A percentile compares a stretch with the other conserved stretches of the same genome.
Evolutionary conservation across 768 basidiomycete genomes (phyloP).

Genomic region (Xerocomus spinulosus): DNA sequence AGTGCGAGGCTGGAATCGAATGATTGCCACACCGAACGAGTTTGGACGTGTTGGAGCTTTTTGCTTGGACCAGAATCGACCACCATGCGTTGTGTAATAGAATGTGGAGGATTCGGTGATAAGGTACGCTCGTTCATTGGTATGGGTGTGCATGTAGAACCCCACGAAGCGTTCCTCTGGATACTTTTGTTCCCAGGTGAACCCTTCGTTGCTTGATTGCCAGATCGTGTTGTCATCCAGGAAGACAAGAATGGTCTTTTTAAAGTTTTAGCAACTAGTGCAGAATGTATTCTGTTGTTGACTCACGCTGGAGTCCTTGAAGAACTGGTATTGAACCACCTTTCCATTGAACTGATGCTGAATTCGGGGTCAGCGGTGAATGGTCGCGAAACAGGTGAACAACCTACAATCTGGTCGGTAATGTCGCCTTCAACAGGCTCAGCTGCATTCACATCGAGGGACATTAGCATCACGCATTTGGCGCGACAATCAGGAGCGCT

Average conservation of each 20-base stretch:
- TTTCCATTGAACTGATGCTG: constrained; percentile 63
- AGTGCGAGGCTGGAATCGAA: constrained; percentile 84
- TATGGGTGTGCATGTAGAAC: constrained; percentile 83
- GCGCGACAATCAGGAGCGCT: not conserved
- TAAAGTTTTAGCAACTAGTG: constrained; percentile 1
- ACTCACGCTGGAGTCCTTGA: constrained; percentile 69
- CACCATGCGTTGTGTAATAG: constrained; percentile 82
- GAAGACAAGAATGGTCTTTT: constrained; percentile 77
- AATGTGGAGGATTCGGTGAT: constrained; percentile 63
- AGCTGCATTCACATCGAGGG: constrained; percentile 39
- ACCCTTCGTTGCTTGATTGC: constrained; percentile 96
- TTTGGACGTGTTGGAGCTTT: constrained; percentile 71
- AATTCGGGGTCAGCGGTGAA: constrained; percentile 6
- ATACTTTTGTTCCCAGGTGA: constrained; percentile 73
- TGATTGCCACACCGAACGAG: constrained; percentile 63
- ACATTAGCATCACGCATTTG: not conserved
- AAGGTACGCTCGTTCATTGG: constrained; percentile 81
- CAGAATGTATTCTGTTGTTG: not conserved
- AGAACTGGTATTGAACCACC: constrained; percentile 80
- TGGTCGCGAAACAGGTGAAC: not conserved
- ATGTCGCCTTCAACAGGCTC: constrained; percentile 76
- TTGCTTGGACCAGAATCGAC: constrained; percentile 59
- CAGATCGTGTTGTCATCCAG: constrained; percentile 74
- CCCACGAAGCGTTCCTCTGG: constrained; percentile 65
- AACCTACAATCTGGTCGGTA: constrained; percentile 65